phyloP scores from a whole-genome alignment of 2,329 filamentous ascomycete genomes.

The Bipolaris zeicola region DNA sequence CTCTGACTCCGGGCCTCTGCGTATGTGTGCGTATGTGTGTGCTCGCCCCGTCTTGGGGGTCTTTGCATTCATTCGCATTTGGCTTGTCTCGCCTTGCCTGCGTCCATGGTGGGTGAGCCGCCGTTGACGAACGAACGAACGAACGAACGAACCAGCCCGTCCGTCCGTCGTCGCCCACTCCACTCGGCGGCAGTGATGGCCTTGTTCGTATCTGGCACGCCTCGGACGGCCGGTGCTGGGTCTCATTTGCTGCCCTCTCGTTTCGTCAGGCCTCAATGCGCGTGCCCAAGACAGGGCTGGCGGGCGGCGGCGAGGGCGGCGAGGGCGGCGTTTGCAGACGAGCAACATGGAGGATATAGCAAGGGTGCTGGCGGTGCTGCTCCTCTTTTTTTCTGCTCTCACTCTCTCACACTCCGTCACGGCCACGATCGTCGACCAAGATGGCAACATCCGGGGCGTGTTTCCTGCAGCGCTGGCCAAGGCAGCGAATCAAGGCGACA shows the following conservation, averaged over 20 bases:
- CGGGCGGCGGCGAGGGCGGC: constrained; percentile 24
- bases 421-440: constrained; percentile 20
- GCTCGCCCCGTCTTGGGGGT: not conserved
- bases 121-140: not conserved
- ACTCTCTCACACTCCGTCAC: no score
- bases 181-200: not conserved
- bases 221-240: constrained; percentile 14
- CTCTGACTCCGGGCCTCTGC: not conserved
- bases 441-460: not conserved
- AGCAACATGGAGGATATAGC: constrained; percentile 11
- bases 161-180: not conserved
- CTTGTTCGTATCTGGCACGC: constrained; percentile 1
- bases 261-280: constrained; percentile 39
- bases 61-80: no score
- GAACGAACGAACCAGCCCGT: not conserved
- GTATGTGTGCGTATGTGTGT: not conserved
- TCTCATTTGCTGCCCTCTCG: constrained; percentile 36
- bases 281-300: constrained; percentile 35
- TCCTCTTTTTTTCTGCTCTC: not conserved
- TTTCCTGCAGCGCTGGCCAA: constrained; percentile 18
- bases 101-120: not conserved
- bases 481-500: constrained; percentile 44
- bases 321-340: constrained; percentile 22
- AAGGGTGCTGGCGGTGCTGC: not conserved
- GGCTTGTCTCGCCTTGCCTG: not conserved